Evolutionary conservation across 768 basidiomycete genomes (phyloP).

Genomic region (Leccinum disarticulatum): DNA sequence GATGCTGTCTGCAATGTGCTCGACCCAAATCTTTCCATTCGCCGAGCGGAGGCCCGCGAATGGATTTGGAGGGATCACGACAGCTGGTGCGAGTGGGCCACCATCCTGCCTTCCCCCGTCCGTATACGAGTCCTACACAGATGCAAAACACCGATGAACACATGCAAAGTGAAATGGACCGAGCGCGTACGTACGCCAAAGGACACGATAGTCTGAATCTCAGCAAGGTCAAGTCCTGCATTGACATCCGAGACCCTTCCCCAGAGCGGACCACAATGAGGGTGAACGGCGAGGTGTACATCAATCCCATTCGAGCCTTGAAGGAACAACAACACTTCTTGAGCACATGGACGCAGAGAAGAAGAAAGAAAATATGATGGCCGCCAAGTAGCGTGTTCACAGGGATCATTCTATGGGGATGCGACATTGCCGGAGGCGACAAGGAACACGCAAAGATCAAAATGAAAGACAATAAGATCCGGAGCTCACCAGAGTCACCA

Average conservation of each 20-base stretch:
- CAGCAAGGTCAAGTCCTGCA: slow-evolving; percentile 40
- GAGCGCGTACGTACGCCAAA: slow-evolving; percentile 42
- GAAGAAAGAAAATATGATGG: background rate
- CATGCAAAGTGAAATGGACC: background rate
- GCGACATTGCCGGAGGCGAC: background rate
- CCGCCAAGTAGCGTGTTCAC: background rate
- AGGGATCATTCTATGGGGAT: background rate
- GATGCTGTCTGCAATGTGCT: slow-evolving; percentile 41
- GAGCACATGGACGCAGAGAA: slow-evolving; percentile 4
- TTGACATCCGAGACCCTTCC: slow-evolving; percentile 48
- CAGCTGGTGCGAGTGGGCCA: slow-evolving; percentile 39
- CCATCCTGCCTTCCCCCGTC: slow-evolving; percentile 51
- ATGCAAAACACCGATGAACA: background rate
- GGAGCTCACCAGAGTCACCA: slow-evolving; percentile 14
- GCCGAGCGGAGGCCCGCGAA: slow-evolving; percentile 50
- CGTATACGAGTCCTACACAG: slow-evolving; percentile 46
- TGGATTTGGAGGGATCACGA: slow-evolving; percentile 36
- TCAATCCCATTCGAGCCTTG: slow-evolving; percentile 16
- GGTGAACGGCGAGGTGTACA: slow-evolving; percentile 47
- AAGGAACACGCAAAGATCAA: background rate
- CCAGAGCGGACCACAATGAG: slow-evolving; percentile 42
- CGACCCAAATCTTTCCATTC: slow-evolving; percentile 52
- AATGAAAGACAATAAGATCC: background rate
- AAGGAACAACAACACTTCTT: slow-evolving; percentile 1
- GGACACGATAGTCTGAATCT: slow-evolving; percentile 48